Evolutionary conservation across 257 asterid species (phyloP).

Genomic region (Jaltomata sinuosa): DNA sequence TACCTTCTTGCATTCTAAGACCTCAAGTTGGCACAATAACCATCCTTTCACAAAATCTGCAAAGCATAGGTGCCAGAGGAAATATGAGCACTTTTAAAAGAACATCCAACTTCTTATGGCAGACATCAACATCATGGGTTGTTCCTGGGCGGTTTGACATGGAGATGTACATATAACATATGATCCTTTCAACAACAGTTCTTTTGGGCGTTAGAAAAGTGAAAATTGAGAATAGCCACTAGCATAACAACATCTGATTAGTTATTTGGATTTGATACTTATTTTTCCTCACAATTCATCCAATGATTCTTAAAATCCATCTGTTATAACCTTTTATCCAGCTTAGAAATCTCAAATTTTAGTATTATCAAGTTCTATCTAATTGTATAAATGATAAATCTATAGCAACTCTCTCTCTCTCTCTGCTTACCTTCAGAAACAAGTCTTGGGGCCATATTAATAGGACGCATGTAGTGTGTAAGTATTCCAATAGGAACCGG

Average conservation of each 20-base stretch:
- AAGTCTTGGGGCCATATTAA: slow-evolving; percentile 83
- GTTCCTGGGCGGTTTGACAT: background rate
- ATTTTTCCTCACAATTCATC: background rate
- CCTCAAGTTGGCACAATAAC: slow-evolving; percentile 89
- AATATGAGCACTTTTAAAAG: background rate
- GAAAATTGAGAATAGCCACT: background rate
- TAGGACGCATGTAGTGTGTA: slow-evolving; percentile 91
- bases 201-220: background rate
- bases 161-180: background rate
- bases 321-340: background rate
- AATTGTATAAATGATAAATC: no score
- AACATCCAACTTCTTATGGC: background rate
- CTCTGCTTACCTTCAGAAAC: slow-evolving; percentile 52
- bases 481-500: slow-evolving; percentile 67
- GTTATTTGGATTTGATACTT: background rate
- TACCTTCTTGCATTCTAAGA: slow-evolving; percentile 77
- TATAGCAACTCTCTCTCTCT: background rate
- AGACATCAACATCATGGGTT: background rate
- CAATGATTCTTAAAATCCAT: background rate
- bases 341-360: background rate
- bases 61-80: slow-evolving; percentile 5
- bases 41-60: slow-evolving; percentile 60
- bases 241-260: background rate
- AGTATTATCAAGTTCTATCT: background rate
- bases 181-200: background rate